Conservation (phyloP, 2,329 filamentous ascomycete species). For the Aureobasidium namibiae region DNA sequence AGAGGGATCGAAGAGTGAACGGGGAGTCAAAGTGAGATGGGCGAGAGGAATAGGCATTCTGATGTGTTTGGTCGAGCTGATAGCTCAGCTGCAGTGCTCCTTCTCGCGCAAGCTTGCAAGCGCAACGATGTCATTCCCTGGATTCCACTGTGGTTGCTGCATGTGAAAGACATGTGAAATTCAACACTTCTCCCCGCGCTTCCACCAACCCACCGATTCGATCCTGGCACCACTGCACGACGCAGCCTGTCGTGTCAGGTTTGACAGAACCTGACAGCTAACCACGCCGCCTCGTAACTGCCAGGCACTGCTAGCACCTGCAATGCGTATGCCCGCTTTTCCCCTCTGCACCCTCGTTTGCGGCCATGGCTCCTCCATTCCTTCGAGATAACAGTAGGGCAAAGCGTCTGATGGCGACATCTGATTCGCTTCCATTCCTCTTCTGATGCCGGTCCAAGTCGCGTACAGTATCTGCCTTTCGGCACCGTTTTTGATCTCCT, state of each 20-base stretch:
- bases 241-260: conserved; percentile 7
- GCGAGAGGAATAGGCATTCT: conserved; percentile 11
- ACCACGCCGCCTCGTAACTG: background rate
- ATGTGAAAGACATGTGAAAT: background rate
- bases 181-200: conserved; percentile 2
- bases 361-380: background rate
- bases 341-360: background rate
- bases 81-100: conserved; percentile 11
- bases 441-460: background rate
- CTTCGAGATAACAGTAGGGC: background rate
- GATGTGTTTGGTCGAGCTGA: conserved; percentile 7
- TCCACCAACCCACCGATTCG: background rate
- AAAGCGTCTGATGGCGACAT: background rate
- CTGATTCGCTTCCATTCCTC: background rate
- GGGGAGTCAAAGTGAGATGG: background rate
- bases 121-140: conserved; percentile 10
- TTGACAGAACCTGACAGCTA: conserved; percentile 9
- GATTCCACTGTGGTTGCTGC: background rate
- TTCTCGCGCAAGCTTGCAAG: background rate
- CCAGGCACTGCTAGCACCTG: conserved; percentile 8
- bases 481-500: background rate
- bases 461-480: conserved; percentile 7
- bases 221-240: background rate
- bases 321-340: background rate
- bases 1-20: background rate